Conservation (phyloP, 768 basidiomycete species). For the Panaeolus cyanescens region DNA sequence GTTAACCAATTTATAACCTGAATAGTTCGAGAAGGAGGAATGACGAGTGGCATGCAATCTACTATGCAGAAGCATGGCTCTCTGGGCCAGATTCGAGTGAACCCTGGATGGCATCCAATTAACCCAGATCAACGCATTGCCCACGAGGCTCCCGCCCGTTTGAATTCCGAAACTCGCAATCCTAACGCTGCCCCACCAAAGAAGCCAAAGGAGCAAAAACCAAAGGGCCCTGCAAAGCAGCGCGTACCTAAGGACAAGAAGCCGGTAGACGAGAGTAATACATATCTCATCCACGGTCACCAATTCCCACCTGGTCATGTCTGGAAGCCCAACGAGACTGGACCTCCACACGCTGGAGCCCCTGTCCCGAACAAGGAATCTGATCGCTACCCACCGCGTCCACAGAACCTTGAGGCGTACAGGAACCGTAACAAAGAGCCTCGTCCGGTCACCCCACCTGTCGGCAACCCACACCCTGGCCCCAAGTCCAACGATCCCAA, state of each 20-base stretch:
- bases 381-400: neutral
- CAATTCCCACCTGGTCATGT: neutral
- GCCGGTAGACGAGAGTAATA: neutral
- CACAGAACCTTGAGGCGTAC: neutral
- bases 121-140: slow-evolving; percentile 12
- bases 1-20: neutral
- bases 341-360: neutral
- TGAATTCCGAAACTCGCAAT: neutral
- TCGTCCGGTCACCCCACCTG: too few species aligned
- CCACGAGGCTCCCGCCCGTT: slow-evolving; percentile 13
- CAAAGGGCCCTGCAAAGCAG: neutral
- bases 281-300: neutral
- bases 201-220: neutral
- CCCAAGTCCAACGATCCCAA: too few species aligned
- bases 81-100: slow-evolving; percentile 8
- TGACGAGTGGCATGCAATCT: neutral
- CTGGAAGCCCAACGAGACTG: neutral
- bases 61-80: neutral
- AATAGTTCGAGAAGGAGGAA: neutral
- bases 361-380: neutral
- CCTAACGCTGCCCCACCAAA: neutral
- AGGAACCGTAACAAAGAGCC: neutral
- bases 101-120: slow-evolving; percentile 13
- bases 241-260: neutral
- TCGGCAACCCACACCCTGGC: too few species aligned